Conservation (phyloP, 176 grass and related monocot species). For the Triticum monococcum region DNA sequence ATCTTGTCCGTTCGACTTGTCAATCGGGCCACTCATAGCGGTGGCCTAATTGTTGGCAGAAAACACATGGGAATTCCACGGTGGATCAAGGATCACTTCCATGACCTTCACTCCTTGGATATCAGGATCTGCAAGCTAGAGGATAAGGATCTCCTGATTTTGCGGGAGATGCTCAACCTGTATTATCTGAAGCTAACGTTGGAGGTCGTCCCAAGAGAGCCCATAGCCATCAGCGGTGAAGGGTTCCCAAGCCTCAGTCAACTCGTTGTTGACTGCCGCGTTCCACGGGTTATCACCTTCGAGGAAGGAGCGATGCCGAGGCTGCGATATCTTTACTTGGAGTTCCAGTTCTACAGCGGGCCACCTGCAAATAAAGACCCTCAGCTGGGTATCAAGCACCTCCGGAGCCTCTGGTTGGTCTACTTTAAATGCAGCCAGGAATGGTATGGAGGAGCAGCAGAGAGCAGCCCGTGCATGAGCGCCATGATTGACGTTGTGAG, state of each 20-base stretch:
- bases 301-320: not conserved
- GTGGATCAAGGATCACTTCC: not conserved
- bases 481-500: too few species aligned
- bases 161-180: not conserved
- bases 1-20: not conserved
- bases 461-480: too few species aligned
- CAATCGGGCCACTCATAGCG: rapidly evolving
- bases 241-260: not conserved
- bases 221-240: not conserved
- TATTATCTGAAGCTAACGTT: not conserved
- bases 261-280: not conserved
- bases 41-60: not conserved
- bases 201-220: not conserved
- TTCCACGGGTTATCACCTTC: not conserved
- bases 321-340: rapidly evolving
- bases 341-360: not conserved
- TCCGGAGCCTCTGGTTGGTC: rapidly evolving
- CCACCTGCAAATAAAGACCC: not conserved
- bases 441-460: too few species aligned
- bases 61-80: not conserved
- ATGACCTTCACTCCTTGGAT: not conserved
- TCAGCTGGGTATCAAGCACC: too few species aligned
- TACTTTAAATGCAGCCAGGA: rapidly evolving
- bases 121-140: not conserved
- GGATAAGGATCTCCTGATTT: not conserved